phyloP scores from a whole-genome alignment of 2,329 filamentous ascomycete genomes.

The Cladosporium phlei region DNA sequence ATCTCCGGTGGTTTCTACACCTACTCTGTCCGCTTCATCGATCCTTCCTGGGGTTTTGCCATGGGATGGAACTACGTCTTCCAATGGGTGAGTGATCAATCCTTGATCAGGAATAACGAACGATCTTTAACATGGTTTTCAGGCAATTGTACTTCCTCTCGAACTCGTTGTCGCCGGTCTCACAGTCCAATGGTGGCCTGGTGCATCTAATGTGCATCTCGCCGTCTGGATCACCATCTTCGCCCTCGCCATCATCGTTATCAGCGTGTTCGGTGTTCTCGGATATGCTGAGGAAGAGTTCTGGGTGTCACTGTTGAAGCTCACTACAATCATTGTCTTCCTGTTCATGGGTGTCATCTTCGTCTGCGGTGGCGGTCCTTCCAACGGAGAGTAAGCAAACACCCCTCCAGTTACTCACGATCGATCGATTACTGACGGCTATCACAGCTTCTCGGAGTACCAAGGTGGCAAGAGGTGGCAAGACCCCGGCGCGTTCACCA shows the following conservation, averaged over 20 bases:
- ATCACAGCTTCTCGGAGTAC: constrained; percentile 6
- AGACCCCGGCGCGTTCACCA: constrained; percentile 37
- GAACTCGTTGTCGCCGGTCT: constrained; percentile 26
- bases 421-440: constrained; percentile 38
- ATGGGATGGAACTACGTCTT: constrained; percentile 29
- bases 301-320: constrained; percentile 26
- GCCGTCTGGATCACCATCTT: constrained; percentile 82
- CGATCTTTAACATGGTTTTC: background rate
- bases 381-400: constrained; percentile 18
- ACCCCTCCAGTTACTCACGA: too few species aligned
- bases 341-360: constrained; percentile 59
- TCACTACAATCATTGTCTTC: constrained; percentile 51
- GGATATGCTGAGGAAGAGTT: constrained; percentile 29
- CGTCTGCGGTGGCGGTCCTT: constrained; percentile 54
- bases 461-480: constrained; percentile 33
- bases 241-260: constrained; percentile 65
- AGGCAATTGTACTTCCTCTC: constrained; percentile 21
- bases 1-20: constrained; percentile 39
- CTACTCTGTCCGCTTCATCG: constrained; percentile 42
- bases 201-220: constrained; percentile 47
- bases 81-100: constrained; percentile 22
- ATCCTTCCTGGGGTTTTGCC: constrained; percentile 34
- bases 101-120: background rate
- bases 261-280: constrained; percentile 84
- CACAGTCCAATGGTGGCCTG: constrained; percentile 25